These are phyloP conservation scores for Deuterostichococcus epilithicus DNA, from an alignment of 139 green algal genomes.

Conservation along the genomic window DNA sequence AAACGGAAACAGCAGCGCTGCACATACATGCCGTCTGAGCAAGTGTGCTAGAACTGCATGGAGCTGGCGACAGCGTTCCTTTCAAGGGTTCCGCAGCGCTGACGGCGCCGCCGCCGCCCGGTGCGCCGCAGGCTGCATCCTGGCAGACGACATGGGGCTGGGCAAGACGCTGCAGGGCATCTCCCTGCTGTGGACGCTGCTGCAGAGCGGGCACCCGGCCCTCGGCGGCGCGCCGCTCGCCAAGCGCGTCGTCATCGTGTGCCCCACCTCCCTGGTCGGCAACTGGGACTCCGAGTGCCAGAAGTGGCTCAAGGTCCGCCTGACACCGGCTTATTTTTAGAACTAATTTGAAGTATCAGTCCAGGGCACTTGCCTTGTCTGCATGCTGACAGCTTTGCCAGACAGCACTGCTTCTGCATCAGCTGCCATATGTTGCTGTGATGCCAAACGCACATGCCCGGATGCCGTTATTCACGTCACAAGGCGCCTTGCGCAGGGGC, in stretches of 20 bases:
- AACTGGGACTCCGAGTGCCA: conserved; percentile 96
- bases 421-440: too few relatives aligned
- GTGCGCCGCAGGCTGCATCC: conserved; percentile 73
- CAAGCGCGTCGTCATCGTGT: conserved; percentile 89
- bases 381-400: too few relatives aligned
- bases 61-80: background rate
- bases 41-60: background rate
- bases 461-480: too few relatives aligned
- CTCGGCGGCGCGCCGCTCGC: conserved; percentile 71
- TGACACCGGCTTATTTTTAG: too few relatives aligned
- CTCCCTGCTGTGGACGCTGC: conserved; percentile 92
- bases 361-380: too few relatives aligned
- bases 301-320: conserved; percentile 87
- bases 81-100: background rate
- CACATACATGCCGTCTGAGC: too few relatives aligned
- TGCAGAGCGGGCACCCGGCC: conserved; percentile 52
- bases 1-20: too few relatives aligned
- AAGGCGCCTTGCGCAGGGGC: conserved; percentile 24
- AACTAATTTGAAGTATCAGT: too few relatives aligned
- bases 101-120: too few relatives aligned
- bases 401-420: too few relatives aligned
- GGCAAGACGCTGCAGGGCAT: conserved; percentile 70
- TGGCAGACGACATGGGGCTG: conserved; percentile 96
- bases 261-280: conserved; percentile 92
- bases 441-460: too few relatives aligned